phyloP scores from a whole-genome alignment of 2,329 filamentous ascomycete genomes.

The Catunica adiposa region DNA sequence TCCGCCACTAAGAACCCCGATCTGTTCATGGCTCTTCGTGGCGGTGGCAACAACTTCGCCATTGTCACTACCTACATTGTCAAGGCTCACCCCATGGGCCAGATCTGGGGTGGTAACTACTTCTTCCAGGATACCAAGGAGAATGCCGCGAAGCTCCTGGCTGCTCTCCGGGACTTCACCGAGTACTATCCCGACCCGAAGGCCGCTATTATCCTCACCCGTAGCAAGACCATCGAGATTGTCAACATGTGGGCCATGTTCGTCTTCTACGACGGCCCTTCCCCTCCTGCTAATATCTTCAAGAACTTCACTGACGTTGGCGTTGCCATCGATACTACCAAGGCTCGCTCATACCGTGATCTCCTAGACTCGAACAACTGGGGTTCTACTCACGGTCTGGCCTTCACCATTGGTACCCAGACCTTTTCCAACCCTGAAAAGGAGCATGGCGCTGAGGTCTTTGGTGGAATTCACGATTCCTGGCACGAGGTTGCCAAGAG shows the following conservation, averaged over 20 bases:
- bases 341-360: slow-evolving; percentile 15
- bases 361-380: slow-evolving; percentile 15
- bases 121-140: slow-evolving; percentile 16
- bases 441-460: slow-evolving; percentile 19
- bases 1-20: slow-evolving; percentile 28
- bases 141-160: slow-evolving; percentile 12
- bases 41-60: slow-evolving; percentile 40
- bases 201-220: slow-evolving; percentile 18
- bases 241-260: slow-evolving; percentile 41
- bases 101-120: slow-evolving; percentile 22
- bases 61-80: slow-evolving; percentile 35
- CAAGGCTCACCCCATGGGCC: slow-evolving; percentile 22
- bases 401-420: slow-evolving; percentile 26
- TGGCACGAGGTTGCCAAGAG: slow-evolving; percentile 21
- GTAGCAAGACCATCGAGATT: slow-evolving; percentile 7
- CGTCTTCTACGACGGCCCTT: slow-evolving; percentile 43
- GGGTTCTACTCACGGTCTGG: slow-evolving; percentile 21
- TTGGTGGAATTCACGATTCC: slow-evolving; percentile 20
- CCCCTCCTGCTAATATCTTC: slow-evolving; percentile 29
- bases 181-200: slow-evolving; percentile 20
- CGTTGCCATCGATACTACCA: slow-evolving; percentile 19
- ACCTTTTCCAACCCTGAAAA: slow-evolving; percentile 21
- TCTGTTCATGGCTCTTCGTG: slow-evolving; percentile 40
- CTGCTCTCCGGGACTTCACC: slow-evolving; percentile 18
- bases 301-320: slow-evolving; percentile 22